phyloP scores from a whole-genome alignment of 2,329 filamentous ascomycete genomes.

The Colletotrichum noveboracense region DNA sequence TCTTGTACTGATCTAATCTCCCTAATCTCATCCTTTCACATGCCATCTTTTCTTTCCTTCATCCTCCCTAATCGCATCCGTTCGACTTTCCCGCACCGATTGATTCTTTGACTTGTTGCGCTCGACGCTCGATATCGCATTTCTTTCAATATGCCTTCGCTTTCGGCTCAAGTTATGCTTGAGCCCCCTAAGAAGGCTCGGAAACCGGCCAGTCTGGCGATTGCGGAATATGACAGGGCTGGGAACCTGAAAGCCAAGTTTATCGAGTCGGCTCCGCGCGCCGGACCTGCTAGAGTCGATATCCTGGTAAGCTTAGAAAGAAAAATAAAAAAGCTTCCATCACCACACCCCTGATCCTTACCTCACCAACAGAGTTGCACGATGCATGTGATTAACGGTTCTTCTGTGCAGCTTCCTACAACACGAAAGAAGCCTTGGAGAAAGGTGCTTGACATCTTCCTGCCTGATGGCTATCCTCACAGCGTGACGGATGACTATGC shows the following conservation, averaged over 20 bases:
- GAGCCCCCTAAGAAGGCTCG: not conserved
- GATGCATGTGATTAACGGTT: not conserved
- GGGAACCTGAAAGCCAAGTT: conserved; percentile 13
- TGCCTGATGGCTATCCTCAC: conserved; percentile 15
- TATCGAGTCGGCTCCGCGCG: conserved; percentile 6
- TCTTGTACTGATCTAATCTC: not conserved
- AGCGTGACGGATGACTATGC: conserved; percentile 19
- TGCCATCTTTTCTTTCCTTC: not conserved
- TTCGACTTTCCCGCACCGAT: not conserved
- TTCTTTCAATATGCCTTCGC: not conserved
- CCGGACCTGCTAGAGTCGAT: conserved; percentile 4
- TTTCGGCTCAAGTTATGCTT: not conserved
- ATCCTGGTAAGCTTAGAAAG: conserved; percentile 3
- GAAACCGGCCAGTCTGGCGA: not conserved
- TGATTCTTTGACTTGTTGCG: not conserved
- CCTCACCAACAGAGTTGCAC: not conserved
- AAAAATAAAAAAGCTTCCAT: not conserved
- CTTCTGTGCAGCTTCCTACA: not conserved
- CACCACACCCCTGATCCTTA: not conserved
- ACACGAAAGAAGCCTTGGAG: conserved; percentile 10
- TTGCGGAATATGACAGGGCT: conserved; percentile 15
- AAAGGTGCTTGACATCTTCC: conserved; percentile 9
- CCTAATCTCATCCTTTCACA: not conserved
- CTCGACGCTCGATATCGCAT: not conserved
- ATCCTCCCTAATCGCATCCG: not conserved